A percentile compares a stretch with the other conserved stretches of the same genome.
These are phyloP conservation scores for Thamnidium elegans DNA, from an alignment of 192 early-diverging fungal species.

Conservation along the genomic window DNA sequence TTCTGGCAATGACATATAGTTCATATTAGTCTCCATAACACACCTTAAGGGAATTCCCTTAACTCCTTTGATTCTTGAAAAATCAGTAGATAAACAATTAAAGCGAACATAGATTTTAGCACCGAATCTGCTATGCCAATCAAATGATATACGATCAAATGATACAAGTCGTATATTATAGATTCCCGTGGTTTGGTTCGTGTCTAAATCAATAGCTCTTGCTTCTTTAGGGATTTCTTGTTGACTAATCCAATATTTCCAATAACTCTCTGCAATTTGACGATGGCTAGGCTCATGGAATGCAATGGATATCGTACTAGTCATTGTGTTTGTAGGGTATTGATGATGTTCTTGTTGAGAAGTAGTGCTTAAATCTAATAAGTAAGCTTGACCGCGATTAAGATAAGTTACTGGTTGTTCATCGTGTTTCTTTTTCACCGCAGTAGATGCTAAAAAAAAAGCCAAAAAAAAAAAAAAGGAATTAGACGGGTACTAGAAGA, in stretches of 20 bases:
- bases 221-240: conserved; percentile 56
- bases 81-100: conserved; percentile 77
- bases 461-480: neutral
- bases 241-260: conserved; percentile 76
- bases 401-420: conserved; percentile 65
- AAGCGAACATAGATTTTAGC: conserved; percentile 71
- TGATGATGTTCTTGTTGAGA: neutral
- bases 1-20: conserved; percentile 12
- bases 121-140: conserved; percentile 65
- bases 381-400: conserved; percentile 59
- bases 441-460: conserved; percentile 42
- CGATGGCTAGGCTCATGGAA: conserved; percentile 72
- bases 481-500: neutral
- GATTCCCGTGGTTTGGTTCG: conserved; percentile 40
- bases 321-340: conserved; percentile 1
- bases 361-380: neutral
- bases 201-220: conserved; percentile 60
- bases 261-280: conserved; percentile 57
- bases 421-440: conserved; percentile 47
- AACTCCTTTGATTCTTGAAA: conserved; percentile 76
- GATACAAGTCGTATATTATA: conserved; percentile 48
- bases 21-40: conserved; percentile 39
- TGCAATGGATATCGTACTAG: conserved; percentile 53
- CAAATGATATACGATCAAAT: conserved; percentile 69
- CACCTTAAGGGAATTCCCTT: conserved; percentile 71